phyloP scores from a whole-genome alignment of 2,329 filamentous ascomycete genomes.

The Aspergillus eucalypticola region DNA sequence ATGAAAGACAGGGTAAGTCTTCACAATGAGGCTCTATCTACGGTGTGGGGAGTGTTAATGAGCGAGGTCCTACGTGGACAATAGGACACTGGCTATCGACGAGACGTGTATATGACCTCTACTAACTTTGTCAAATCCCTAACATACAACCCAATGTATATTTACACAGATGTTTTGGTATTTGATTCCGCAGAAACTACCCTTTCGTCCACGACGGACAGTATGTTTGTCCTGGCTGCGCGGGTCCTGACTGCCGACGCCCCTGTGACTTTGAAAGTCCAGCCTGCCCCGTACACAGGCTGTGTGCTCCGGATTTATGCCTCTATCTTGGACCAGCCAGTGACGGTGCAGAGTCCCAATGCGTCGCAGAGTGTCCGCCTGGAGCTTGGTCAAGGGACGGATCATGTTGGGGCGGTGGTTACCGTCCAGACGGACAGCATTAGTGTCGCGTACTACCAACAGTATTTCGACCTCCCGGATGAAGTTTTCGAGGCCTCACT shows the following conservation, averaged over 20 bases:
- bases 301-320: conserved; percentile 4
- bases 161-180: not conserved
- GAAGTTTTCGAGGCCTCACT: conserved; percentile 1
- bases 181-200: not conserved
- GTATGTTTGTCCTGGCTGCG: not conserved
- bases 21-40: no score
- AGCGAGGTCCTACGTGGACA: no score
- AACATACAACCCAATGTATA: not conserved
- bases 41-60: no score
- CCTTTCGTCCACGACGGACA: not conserved
- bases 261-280: not conserved
- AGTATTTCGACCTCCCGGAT: not conserved
- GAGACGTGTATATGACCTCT: no score
- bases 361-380: not conserved
- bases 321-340: not conserved
- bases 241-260: conserved; percentile 3
- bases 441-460: not conserved
- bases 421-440: not conserved
- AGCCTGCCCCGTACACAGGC: not conserved
- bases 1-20: no score
- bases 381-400: not conserved
- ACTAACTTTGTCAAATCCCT: no score
- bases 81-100: no score
- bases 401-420: not conserved
- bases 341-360: not conserved